Evolutionary conservation across 2,329 filamentous ascomycete genomes (phyloP), one percentile per base, ranked within the genome.

Genomic region (Xylariales sp.): DNA sequence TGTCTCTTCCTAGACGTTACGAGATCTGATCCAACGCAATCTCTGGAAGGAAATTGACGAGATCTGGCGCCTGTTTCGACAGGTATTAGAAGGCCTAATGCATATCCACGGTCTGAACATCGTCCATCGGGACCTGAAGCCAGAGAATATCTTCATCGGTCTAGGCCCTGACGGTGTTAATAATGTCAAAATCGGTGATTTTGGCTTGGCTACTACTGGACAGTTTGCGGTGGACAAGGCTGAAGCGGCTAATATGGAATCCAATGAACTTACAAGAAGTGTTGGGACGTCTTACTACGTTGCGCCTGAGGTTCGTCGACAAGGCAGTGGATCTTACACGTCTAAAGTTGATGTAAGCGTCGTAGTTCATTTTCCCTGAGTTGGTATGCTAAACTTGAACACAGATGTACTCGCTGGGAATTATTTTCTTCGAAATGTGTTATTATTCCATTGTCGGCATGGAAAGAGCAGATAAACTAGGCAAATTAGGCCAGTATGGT

Each of bases 361-460:
- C 18, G 2, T 9, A 4, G 41, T 56, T 41, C 39, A 39, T 55
- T 36, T 16, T 23, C 1, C 34, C 4, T 34, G 49, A 32, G 6
- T 4, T 14, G 10, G 34, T 5, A 43, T 41, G 45, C 67, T 73
- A n/a, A 72, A 62, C 16, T 41, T 10, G 7, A 39, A 56, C 43
- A 0, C 64, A 90, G 86, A 98, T 99, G 95, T 99, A 96, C 78
- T 97, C 95, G 0, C 85, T 99, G 49, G 96, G 96, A 0, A 92
- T 99, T 70, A 98, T 99, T 65, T 97, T 99, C 81, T 98, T 97
- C 73, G 96, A 99, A 80, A 99, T 99, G 96, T 97, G 92, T 75
- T 94, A 90, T 71, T 80, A 83, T 41, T 84, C 88, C 0, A 83
- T 90, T 77, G 72, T 84, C 10, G 89, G 88, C 4, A 90, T 91